Conservation (phyloP, 2,329 filamentous ascomycete genomes). For the Byssoonygena ceratinophila region DNA sequence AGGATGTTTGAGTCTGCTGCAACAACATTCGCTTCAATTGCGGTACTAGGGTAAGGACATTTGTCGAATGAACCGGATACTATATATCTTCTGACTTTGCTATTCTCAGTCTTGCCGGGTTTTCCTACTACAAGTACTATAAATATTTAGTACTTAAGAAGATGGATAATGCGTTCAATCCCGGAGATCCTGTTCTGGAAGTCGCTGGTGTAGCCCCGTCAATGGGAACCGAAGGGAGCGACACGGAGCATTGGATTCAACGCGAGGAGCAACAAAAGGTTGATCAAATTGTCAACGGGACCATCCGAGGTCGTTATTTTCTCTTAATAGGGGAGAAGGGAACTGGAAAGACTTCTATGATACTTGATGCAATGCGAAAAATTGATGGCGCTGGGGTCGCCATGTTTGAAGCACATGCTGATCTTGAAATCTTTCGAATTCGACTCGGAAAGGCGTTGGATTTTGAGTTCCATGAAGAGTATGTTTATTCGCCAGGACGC, state of each 20-base stretch:
- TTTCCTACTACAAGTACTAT: slow-evolving; percentile 72
- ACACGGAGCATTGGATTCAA: slow-evolving; percentile 63
- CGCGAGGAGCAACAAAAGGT: slow-evolving; percentile 73
- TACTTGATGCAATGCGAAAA: slow-evolving; percentile 90
- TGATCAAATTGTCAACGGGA: slow-evolving; percentile 70
- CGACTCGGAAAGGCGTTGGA: slow-evolving; percentile 87
- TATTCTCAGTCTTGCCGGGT: slow-evolving; percentile 48
- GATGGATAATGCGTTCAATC: slow-evolving; percentile 82
- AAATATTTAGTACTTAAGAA: slow-evolving; percentile 85
- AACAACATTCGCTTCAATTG: slow-evolving; percentile 64
- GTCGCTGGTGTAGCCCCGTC: slow-evolving; percentile 50
- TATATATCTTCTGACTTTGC: slow-evolving; percentile 13
- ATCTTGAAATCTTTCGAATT: slow-evolving; percentile 89
- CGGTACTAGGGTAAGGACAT: slow-evolving; percentile 51
- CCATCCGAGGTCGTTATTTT: slow-evolving; percentile 70
- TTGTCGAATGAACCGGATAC: neutral
- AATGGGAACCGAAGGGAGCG: slow-evolving; percentile 30
- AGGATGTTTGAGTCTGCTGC: slow-evolving; percentile 66
- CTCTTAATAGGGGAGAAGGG: slow-evolving; percentile 91
- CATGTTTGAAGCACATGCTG: slow-evolving; percentile 94
- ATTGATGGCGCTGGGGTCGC: slow-evolving; percentile 78
- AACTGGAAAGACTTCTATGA: slow-evolving; percentile 92
- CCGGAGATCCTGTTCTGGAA: slow-evolving; percentile 80
- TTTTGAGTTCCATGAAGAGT: slow-evolving; percentile 96
- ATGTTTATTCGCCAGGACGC: slow-evolving; percentile 30